Evolutionary conservation across 2,329 filamentous ascomycete genomes (phyloP), one percentile per base, ranked within the genome.

Genomic region (Apiospora hydei): DNA sequence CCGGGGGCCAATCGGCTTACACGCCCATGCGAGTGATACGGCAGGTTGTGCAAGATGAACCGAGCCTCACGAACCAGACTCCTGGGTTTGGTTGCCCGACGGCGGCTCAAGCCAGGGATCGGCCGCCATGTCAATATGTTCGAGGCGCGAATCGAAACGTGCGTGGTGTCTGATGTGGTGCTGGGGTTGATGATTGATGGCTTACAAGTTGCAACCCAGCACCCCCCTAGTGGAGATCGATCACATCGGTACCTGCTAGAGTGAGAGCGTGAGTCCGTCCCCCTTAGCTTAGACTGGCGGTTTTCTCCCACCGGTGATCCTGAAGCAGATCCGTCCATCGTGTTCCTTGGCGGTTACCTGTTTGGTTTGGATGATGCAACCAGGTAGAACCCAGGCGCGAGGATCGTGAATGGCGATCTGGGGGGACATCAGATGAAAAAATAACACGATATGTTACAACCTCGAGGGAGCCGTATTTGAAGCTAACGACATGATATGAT

Each of bases 121-220:
- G 7, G 10, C 53, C 53, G 53, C 38, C 53, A 21, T 38, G 53
- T 61, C 53, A 61, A 38, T 61, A 38, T 64, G 57, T 64, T n/a
- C 30, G 57, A n/a, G 57, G 34, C 57, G 57, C 57, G 34, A 64
- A 64, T 64, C 57, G 57, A 64, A 64, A 64, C 57, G 57, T n/a
- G 57, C 34, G 57, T 64, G 57, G 57, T 10, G 57, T 64, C 57
- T 64, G 57, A 64, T 64, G 57, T 64, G 57, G 53, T 61, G 30
- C 53, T 38, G n/a, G 53, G 53, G 21, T 38, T 24, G 24, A 11
- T 38, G 47, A 38, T 13, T 34, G 30, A 13, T 18, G 26, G 26
- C 26, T 30, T 30, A 16, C 44, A n/a, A n/a, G 34, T 8, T 30
- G 26, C 26, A 30, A 38, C 34, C 34, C 47, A 30, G 6, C 30